Conservation (phyloP, 75 land plant genomes). For the Adiantum capillusveneris region DNA sequence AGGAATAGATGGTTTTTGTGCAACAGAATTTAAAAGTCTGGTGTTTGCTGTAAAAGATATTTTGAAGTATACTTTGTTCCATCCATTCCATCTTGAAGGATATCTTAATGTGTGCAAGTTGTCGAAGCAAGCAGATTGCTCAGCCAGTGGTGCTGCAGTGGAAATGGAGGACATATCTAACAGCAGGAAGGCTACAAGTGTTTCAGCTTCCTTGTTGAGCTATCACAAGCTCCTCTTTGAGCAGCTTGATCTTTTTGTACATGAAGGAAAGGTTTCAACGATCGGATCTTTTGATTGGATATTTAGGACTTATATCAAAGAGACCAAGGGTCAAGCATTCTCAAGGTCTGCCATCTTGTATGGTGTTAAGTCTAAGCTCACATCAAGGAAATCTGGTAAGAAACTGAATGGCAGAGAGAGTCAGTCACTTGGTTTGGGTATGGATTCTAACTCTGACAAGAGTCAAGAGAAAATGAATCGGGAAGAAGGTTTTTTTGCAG, state of each 20-base stretch:
- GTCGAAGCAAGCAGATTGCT: neutral
- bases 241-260: conserved; percentile 28
- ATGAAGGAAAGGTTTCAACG: conserved; percentile 23
- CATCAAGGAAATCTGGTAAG: neutral
- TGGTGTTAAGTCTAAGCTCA: neutral
- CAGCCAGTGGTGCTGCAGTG: no score
- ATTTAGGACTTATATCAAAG: conserved; percentile 1
- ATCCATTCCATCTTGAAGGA: conserved; percentile 55
- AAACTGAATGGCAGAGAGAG: neutral
- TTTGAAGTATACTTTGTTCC: conserved; percentile 57
- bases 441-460: neutral
- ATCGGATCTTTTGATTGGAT: conserved; percentile 9
- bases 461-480: neutral
- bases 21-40: conserved; percentile 7
- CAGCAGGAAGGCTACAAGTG: conserved; percentile 11
- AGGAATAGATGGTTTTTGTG: conserved; percentile 4
- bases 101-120: conserved; percentile 30
- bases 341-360: neutral
- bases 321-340: neutral
- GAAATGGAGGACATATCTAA: conserved; percentile 13
- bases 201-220: conserved; percentile 21
- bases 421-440: neutral
- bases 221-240: conserved; percentile 61
- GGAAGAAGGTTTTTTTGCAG: conserved; percentile 7
- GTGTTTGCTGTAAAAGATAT: conserved; percentile 35